These are phyloP conservation scores for Colletotrichum sp. DNA, from an alignment of 2,329 filamentous ascomycete species.

Conservation along the genomic window DNA sequence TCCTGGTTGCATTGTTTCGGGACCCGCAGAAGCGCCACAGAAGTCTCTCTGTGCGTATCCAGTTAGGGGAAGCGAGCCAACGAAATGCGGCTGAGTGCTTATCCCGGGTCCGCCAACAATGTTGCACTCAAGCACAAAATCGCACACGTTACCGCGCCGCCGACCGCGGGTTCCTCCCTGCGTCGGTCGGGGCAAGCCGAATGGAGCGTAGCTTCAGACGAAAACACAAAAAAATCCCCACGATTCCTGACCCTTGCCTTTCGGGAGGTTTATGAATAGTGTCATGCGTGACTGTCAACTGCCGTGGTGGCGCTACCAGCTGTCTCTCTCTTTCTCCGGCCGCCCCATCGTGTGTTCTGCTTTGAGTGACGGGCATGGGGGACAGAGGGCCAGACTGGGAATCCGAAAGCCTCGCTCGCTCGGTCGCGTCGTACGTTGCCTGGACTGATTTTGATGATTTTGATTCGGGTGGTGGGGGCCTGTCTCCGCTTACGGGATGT, in stretches of 20 bases:
- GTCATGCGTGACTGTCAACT: neutral
- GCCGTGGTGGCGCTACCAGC: neutral
- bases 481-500: neutral
- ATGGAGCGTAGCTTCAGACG: neutral
- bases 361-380: neutral
- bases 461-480: slow-evolving; percentile 2
- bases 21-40: neutral
- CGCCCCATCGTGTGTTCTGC: neutral
- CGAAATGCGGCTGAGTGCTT: neutral
- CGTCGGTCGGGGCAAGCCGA: neutral
- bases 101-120: neutral
- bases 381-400: neutral
- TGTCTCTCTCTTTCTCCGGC: neutral
- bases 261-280: neutral
- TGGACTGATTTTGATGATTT: slow-evolving; percentile 5
- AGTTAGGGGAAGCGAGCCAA: neutral
- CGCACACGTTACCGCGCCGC: neutral
- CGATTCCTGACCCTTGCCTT: neutral
- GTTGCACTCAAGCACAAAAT: neutral
- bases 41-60: neutral
- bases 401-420: neutral
- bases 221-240: neutral
- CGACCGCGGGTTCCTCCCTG: neutral
- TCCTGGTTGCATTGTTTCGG: neutral
- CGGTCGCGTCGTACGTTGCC: neutral